Percentiles rank a stretch among this genome's conserved stretches.
phyloP scores from a whole-genome alignment of 495 filamentous ascomycete species.

The Podospora tetraspora region DNA sequence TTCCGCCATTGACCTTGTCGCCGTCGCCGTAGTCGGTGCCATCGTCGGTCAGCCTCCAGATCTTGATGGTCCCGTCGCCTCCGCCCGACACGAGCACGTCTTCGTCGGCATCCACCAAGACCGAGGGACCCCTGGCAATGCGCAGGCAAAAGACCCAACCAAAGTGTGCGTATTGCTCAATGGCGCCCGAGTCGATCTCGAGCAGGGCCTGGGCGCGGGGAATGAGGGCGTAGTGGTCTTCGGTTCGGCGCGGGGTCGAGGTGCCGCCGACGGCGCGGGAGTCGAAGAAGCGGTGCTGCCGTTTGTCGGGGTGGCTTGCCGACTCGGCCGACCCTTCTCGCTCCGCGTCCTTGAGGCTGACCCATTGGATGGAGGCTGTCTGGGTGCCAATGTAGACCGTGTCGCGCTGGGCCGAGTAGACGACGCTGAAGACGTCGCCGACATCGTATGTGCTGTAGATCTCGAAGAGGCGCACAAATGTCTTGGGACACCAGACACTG shows the following conservation, averaged over 20 bases:
- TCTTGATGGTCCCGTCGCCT: constrained; percentile 86
- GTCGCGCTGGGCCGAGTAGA: constrained; percentile 69
- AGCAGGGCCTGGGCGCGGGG: constrained; percentile 56
- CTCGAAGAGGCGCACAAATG: constrained; percentile 60
- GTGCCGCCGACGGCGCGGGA: constrained; percentile 78
- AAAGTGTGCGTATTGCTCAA: constrained; percentile 85
- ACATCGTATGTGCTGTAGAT: constrained; percentile 94
- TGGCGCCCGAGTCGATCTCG: constrained; percentile 76
- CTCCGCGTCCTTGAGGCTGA: constrained; percentile 42
- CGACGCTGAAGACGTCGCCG: constrained; percentile 90
- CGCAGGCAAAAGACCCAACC: constrained; percentile 96
- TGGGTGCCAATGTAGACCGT: constrained; percentile 90
- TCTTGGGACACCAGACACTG: constrained; percentile 60
- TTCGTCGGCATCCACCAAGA: constrained; percentile 58
- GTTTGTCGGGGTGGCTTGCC: constrained; percentile 65
- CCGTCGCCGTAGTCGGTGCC: constrained; percentile 29
- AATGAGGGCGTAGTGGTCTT: constrained; percentile 43
- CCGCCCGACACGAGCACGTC: constrained; percentile 86
- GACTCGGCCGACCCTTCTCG: constrained; percentile 55
- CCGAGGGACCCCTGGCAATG: constrained; percentile 57
- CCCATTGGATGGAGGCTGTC: constrained; percentile 84
- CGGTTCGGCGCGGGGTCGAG: constrained; percentile 60
- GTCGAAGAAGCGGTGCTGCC: constrained; percentile 94
- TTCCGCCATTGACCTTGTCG: constrained; percentile 43
- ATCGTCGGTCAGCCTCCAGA: constrained; percentile 65